These are phyloP conservation scores for Pestalotiopsis fici DNA, from an alignment of 2,329 filamentous ascomycete genomes.

Conservation along the genomic window DNA sequence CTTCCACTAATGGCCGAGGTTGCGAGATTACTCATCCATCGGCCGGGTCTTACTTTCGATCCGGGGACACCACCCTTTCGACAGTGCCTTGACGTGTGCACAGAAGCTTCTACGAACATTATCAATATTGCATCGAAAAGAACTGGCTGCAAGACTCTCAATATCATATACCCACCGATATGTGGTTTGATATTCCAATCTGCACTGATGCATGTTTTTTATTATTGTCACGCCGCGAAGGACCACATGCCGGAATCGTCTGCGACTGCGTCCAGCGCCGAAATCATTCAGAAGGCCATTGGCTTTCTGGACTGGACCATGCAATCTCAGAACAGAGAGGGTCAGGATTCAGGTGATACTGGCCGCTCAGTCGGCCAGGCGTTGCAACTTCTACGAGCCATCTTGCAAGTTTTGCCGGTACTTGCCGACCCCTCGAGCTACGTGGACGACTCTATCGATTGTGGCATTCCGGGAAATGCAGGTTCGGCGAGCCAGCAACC, in stretches of 20 bases:
- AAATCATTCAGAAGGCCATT: not conserved
- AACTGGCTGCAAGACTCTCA: not conserved
- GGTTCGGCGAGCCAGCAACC: not conserved
- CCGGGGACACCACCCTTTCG: not conserved
- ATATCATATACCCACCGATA: not conserved
- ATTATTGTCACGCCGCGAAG: not conserved
- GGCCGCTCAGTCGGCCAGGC: not conserved
- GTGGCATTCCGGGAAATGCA: not conserved
- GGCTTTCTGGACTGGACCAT: not conserved
- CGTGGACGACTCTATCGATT: not conserved
- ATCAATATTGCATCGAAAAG: not conserved
- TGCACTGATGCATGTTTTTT: constrained; percentile 1
- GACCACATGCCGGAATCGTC: not conserved
- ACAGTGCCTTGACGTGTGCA: constrained; percentile 1
- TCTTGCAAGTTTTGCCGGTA: not conserved
- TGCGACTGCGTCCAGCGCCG: not conserved
- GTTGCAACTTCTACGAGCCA: not conserved
- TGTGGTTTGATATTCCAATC: constrained; percentile 1
- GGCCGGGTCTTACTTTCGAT: constrained; percentile 8
- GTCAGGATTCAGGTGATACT: not conserved
- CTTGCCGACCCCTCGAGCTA: not conserved
- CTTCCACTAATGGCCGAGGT: constrained; percentile 1
- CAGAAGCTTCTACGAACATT: not conserved
- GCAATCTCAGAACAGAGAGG: not conserved
- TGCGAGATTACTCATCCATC: not conserved